Conservation (phyloP, 495 filamentous ascomycete genomes). For the Penicillium goetzii region DNA sequence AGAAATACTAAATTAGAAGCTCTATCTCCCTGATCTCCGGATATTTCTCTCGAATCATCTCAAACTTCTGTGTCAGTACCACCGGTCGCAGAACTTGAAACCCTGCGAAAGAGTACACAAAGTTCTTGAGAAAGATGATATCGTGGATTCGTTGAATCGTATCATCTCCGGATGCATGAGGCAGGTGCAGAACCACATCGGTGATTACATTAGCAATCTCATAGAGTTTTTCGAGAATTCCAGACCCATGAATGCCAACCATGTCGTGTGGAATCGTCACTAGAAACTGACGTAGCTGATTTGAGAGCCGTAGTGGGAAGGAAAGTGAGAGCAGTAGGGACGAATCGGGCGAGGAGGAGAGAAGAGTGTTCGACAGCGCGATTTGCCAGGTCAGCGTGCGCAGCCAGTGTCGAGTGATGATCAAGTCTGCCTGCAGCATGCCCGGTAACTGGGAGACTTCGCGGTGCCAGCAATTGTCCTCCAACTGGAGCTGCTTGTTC, state of each 20-base stretch:
- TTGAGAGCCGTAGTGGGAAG: slow-evolving; percentile 56
- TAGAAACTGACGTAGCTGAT: slow-evolving; percentile 52
- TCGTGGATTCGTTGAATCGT: slow-evolving; percentile 35
- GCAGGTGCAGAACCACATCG: slow-evolving; percentile 3
- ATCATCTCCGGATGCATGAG: slow-evolving; percentile 36
- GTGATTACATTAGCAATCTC: slow-evolving; percentile 4
- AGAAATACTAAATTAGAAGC: background rate
- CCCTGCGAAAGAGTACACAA: slow-evolving; percentile 34
- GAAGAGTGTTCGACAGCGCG: slow-evolving; percentile 53
- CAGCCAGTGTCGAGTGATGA: slow-evolving; percentile 60
- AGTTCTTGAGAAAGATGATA: slow-evolving; percentile 35
- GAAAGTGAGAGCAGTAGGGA: slow-evolving; percentile 28
- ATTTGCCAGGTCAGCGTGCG: slow-evolving; percentile 57
- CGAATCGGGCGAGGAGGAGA: slow-evolving; percentile 40
- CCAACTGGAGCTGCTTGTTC: slow-evolving; percentile 33
- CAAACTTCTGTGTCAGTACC: slow-evolving; percentile 34
- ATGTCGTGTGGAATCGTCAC: slow-evolving; percentile 46
- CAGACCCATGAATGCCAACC: slow-evolving; percentile 59
- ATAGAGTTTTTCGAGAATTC: slow-evolving; percentile 50
- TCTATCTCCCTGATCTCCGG: slow-evolving; percentile 22
- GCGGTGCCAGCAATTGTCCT: slow-evolving; percentile 32
- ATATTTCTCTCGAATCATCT: slow-evolving; percentile 28
- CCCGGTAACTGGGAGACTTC: slow-evolving; percentile 39
- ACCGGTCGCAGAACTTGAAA: slow-evolving; percentile 28
- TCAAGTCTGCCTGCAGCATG: slow-evolving; percentile 56